phyloP scores from a whole-genome alignment of 176 grass and related monocot genomes.

The Chloris gayana region DNA sequence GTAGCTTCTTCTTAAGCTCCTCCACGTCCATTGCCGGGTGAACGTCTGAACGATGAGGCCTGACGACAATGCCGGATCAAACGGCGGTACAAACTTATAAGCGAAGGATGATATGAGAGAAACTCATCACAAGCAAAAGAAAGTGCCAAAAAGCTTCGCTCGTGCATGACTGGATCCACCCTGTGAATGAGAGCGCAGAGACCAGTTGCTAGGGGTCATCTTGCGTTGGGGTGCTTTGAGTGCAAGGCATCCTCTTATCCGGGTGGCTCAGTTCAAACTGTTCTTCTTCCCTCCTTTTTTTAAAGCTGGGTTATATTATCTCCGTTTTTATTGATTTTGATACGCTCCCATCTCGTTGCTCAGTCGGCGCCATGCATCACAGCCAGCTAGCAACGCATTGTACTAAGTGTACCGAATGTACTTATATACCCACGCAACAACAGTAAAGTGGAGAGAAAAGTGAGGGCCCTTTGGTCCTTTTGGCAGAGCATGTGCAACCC shows the following conservation, averaged over 20 bases:
- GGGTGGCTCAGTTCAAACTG: too few species aligned
- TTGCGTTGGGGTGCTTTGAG: neutral
- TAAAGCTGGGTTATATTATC: too few species aligned
- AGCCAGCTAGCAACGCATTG: neutral
- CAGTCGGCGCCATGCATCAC: neutral
- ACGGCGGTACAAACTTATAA: too few species aligned
- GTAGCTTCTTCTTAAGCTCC: constrained; percentile 61
- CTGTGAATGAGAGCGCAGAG: neutral
- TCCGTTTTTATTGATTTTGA: neutral
- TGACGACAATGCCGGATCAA: too few species aligned
- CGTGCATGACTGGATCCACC: constrained; percentile 1
- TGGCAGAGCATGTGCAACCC: too few species aligned
- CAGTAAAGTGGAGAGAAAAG: too few species aligned
- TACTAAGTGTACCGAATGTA: too few species aligned
- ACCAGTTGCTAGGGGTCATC: neutral
- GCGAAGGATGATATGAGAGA: too few species aligned
- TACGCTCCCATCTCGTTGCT: neutral
- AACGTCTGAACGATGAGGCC: neutral
- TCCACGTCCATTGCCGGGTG: constrained; percentile 51
- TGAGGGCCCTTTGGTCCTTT: too few species aligned
- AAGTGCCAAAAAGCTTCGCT: constrained; percentile 25
- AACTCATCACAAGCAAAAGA: too few species aligned
- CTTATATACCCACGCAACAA: too few species aligned
- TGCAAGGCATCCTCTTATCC: neutral
- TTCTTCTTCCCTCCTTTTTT: too few species aligned